phyloP scores from a whole-genome alignment of 1,284 basidiomycete genomes.

The Coniophora puteana region DNA sequence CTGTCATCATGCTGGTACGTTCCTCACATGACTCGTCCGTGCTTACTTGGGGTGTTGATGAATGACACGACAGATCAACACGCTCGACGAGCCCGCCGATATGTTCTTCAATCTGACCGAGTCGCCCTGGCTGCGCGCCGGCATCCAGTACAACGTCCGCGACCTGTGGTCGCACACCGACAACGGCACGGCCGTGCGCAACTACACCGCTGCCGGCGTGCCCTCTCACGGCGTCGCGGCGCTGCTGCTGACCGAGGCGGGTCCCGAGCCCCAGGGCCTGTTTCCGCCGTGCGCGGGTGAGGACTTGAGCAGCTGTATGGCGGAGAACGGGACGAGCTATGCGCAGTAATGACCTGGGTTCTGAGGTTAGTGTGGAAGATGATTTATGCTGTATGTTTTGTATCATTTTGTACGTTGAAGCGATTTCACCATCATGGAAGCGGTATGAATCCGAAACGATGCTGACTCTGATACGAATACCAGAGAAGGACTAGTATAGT shows the following conservation, averaged over 20 bases:
- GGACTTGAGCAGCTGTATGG: neutral
- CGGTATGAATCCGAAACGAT: too few relatives aligned
- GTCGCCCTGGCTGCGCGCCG: conserved; percentile 40
- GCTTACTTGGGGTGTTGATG: too few relatives aligned
- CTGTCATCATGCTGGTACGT: conserved; percentile 43
- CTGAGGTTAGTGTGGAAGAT: too few relatives aligned
- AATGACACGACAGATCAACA: too few relatives aligned
- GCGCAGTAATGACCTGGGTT: too few relatives aligned
- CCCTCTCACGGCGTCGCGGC: conserved; percentile 39
- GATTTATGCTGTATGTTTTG: too few relatives aligned
- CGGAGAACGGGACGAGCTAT: conserved; percentile 2
- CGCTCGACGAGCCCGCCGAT: conserved; percentile 30
- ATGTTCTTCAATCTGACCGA: conserved; percentile 40
- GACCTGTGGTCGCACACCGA: conserved; percentile 40
- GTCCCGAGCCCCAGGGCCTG: conserved; percentile 29
- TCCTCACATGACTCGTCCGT: too few relatives aligned
- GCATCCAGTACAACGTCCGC: conserved; percentile 35
- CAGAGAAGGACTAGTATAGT: too few relatives aligned
- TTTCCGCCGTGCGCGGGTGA: neutral
- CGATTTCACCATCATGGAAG: too few relatives aligned
- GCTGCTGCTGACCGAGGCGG: conserved; percentile 35
- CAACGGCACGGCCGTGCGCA: conserved; percentile 37
- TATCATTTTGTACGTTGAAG: too few relatives aligned
- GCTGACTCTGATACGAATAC: too few relatives aligned
- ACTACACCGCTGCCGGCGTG: conserved; percentile 32